These are phyloP conservation scores for Cercospora sesami DNA, from an alignment of 2,329 filamentous ascomycete genomes.

Conservation along the genomic window DNA sequence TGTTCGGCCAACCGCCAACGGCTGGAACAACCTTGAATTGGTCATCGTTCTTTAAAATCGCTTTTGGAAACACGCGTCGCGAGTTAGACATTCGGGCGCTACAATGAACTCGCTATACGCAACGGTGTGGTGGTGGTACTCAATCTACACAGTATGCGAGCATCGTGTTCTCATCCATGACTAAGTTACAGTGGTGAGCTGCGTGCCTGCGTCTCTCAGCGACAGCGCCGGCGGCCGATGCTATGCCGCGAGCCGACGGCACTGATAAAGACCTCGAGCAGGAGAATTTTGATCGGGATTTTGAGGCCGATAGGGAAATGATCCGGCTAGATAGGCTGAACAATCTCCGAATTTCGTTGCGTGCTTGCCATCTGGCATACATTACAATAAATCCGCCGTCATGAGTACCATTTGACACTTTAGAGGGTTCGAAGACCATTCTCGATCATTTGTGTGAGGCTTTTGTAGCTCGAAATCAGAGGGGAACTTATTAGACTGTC, in stretches of 20 bases:
- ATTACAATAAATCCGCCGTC: background rate
- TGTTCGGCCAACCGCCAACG: slow-evolving; percentile 46
- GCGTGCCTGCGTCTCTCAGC: background rate
- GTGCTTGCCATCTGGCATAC: background rate
- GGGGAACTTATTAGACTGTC: too few species aligned
- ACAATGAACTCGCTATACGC: too few species aligned
- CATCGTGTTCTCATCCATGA: background rate
- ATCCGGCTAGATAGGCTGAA: background rate
- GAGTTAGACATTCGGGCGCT: background rate
- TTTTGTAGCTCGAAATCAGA: too few species aligned
- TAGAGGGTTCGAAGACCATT: too few species aligned
- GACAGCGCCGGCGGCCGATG: background rate
- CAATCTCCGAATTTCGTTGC: background rate
- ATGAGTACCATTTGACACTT: background rate
- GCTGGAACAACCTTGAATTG: slow-evolving; percentile 34
- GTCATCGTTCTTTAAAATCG: background rate
- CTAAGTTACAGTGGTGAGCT: background rate
- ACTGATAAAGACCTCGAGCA: background rate
- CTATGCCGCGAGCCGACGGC: background rate
- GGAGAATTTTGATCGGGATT: background rate
- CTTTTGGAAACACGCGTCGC: background rate
- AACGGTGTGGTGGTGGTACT: too few species aligned
- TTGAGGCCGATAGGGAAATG: background rate
- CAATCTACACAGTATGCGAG: too few species aligned
- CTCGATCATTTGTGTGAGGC: too few species aligned